These are phyloP conservation scores for Psilocybe cubensis DNA, from an alignment of 768 basidiomycete genomes.

Conservation along the genomic window DNA sequence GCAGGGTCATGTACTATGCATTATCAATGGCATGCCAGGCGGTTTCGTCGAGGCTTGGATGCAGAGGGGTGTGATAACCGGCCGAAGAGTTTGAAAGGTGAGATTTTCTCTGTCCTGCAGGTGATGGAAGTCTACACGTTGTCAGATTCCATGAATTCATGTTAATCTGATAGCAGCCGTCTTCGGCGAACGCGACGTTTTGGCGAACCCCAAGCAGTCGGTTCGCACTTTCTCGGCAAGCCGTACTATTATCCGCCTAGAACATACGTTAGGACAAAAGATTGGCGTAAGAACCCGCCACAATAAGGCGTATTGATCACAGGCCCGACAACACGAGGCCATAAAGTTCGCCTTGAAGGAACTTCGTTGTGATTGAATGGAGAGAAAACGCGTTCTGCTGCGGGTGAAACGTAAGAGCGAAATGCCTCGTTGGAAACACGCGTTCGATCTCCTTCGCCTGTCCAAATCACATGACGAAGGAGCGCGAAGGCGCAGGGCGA, in stretches of 20 bases:
- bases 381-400: constrained; percentile 3
- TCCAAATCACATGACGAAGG: background rate
- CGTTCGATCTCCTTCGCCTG: background rate
- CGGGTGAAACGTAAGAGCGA: constrained; percentile 11
- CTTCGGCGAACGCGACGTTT: background rate
- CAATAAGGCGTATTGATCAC: constrained; percentile 1
- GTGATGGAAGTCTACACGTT: constrained; percentile 4
- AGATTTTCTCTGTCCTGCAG: constrained; percentile 1
- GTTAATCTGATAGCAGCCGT: constrained; percentile 4
- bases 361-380: constrained; percentile 1
- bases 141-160: constrained; percentile 5
- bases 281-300: background rate
- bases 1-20: constrained; percentile 15
- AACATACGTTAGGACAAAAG: background rate
- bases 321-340: constrained; percentile 11
- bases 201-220: background rate
- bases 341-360: constrained; percentile 1
- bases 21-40: constrained; percentile 47
- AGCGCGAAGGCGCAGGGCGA: background rate
- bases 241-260: background rate
- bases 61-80: constrained; percentile 19
- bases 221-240: background rate
- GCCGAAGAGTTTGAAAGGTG: constrained; percentile 4
- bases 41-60: constrained; percentile 46
- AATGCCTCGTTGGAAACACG: constrained; percentile 17